These are phyloP conservation scores for Tricholoma sp. DNA, from an alignment of 768 basidiomycete species.

Conservation along the genomic window DNA sequence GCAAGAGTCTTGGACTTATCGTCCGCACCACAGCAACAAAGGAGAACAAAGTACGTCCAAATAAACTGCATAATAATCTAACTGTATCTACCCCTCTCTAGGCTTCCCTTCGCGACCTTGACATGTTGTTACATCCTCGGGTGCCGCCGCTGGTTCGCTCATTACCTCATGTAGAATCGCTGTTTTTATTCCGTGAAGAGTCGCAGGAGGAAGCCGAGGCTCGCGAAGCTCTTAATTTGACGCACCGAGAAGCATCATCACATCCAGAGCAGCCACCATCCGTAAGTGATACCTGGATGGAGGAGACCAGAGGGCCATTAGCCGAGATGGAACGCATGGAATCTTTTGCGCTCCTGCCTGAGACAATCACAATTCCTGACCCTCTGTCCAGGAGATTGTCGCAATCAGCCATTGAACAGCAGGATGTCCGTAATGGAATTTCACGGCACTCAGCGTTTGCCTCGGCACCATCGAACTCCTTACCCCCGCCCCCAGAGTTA, in stretches of 20 bases:
- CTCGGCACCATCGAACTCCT: background rate
- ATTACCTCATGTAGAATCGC: constrained; percentile 54
- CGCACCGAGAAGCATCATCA: background rate
- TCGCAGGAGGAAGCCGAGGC: constrained; percentile 53
- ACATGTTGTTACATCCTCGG: constrained; percentile 72
- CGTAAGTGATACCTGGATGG: constrained; percentile 24
- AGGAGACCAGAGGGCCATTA: constrained; percentile 1
- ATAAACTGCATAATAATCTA: background rate
- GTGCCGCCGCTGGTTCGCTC: constrained; percentile 70
- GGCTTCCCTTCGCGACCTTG: constrained; percentile 36
- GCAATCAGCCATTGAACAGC: background rate
- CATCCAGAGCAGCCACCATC: constrained; percentile 1
- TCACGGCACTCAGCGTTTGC: background rate
- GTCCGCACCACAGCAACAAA: constrained; percentile 21
- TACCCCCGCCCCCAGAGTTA: background rate
- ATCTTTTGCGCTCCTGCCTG: background rate
- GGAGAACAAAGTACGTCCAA: constrained; percentile 10
- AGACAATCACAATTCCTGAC: background rate
- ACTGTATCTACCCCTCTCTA: background rate
- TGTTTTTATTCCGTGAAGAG: constrained; percentile 58
- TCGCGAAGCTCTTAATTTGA: constrained; percentile 38
- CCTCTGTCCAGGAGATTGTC: background rate
- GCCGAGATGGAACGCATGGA: background rate
- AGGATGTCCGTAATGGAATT: background rate
- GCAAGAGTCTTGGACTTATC: constrained; percentile 55